Evolutionary conservation across 2,329 filamentous ascomycete genomes (phyloP).

Genomic region (Colletotrichum lindemuthianum): DNA sequence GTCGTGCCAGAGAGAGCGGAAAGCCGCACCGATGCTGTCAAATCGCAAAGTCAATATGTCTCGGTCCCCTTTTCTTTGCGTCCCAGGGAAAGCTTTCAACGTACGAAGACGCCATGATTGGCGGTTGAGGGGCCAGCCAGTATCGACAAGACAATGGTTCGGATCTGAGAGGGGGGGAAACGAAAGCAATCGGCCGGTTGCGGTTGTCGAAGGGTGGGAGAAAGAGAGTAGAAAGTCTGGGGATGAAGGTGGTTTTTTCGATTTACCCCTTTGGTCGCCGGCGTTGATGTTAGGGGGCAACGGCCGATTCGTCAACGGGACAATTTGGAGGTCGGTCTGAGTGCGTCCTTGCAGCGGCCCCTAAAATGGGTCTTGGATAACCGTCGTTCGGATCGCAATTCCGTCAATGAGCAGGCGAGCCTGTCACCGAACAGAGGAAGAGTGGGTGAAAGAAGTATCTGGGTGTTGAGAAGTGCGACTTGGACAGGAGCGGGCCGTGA

Average conservation of each 20-base stretch:
- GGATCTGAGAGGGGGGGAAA: slow-evolving; percentile 20
- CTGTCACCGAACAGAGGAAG: slow-evolving; percentile 4
- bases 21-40: slow-evolving; percentile 72
- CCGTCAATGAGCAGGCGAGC: not conserved
- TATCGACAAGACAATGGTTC: slow-evolving; percentile 28
- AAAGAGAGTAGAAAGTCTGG: slow-evolving; percentile 10
- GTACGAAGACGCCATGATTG: slow-evolving; percentile 38
- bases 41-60: slow-evolving; percentile 34
- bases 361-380: slow-evolving; percentile 11
- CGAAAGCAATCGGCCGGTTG: slow-evolving; percentile 29
- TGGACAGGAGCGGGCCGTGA: slow-evolving; percentile 32
- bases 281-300: slow-evolving; percentile 34
- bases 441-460: slow-evolving; percentile 13
- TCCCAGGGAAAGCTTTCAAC: slow-evolving; percentile 23
- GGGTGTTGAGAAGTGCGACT: slow-evolving; percentile 21
- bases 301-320: slow-evolving; percentile 32
- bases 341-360: slow-evolving; percentile 20
- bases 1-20: slow-evolving; percentile 95
- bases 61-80: slow-evolving; percentile 22
- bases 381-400: slow-evolving; percentile 19
- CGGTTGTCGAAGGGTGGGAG: slow-evolving; percentile 17
- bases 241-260: slow-evolving; percentile 12
- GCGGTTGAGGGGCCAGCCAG: slow-evolving; percentile 28
- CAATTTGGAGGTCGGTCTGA: slow-evolving; percentile 7
- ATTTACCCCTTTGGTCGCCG: slow-evolving; percentile 35